phyloP scores from a whole-genome alignment of 805 yeast genomes.

The Lipomyces yamadae region DNA sequence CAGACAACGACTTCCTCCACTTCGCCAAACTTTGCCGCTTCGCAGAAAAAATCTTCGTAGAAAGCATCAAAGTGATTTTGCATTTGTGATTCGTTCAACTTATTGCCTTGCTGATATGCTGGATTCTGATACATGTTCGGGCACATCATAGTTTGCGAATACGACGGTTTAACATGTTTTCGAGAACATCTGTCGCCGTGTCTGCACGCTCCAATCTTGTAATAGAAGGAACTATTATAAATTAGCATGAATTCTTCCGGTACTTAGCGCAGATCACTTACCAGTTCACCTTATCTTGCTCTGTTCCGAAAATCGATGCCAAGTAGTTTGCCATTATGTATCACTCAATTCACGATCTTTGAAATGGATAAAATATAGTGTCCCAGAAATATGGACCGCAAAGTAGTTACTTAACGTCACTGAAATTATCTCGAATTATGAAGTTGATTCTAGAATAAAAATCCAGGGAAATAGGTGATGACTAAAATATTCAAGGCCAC shows the following conservation, averaged over 20 bases:
- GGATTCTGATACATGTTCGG: constrained; percentile 71
- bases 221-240: constrained; percentile 56
- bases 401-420: too few species aligned
- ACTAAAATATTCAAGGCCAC: neutral
- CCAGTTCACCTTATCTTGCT: constrained; percentile 48
- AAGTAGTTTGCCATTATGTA: constrained; percentile 44
- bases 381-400: neutral
- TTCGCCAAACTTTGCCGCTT: constrained; percentile 56
- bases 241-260: neutral
- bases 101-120: constrained; percentile 43
- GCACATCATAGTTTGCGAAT: constrained; percentile 67
- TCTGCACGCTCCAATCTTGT: constrained; percentile 88
- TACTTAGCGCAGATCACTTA: constrained; percentile 29
- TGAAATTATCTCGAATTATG: neutral
- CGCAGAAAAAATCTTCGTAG: constrained; percentile 73
- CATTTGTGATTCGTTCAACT: constrained; percentile 46
- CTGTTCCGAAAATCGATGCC: constrained; percentile 48
- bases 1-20: constrained; percentile 72
- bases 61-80: constrained; percentile 62
- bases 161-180: constrained; percentile 64
- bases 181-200: constrained; percentile 89
- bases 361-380: neutral
- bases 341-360: neutral
- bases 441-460: neutral
- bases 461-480: neutral